Evolutionary conservation across 192 early-diverging fungal species (phyloP), one percentile per base, ranked within the genome.

Genomic region (Linnemannia zychae): DNA sequence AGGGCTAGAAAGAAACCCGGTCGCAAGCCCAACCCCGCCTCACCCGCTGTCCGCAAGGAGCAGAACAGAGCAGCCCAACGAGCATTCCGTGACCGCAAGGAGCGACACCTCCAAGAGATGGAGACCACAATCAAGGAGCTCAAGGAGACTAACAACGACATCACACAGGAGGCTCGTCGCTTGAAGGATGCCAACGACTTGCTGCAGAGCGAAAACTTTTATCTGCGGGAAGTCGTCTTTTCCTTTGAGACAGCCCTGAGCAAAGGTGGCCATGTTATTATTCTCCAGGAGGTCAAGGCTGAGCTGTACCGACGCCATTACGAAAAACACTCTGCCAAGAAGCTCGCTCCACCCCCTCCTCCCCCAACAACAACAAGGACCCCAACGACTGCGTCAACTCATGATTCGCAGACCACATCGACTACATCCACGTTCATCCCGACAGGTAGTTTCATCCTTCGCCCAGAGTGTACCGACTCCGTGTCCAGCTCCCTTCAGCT

Each of bases 61-160:
- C 96, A 97, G 82, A 97, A 97, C 86, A 90, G 96, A 13, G 95
- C 95, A 5, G 96, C 96, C 0, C 96, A 97, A 79, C 91, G 96
- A 9, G 96, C 96, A 0, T 97, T 97, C 78, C 94, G 96, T 48
- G 96, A 97, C 84, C 91, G 96, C 68, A 96, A 95, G 78, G 93
- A 96, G 81, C 83, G 90, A 37, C 95, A 97, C 75, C 81, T 96
- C 28, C 86, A 92, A 65, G 89, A 93, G 22, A 89, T 97, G 16
- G 96, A 97, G 88, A 90, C 80, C 33, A 89, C 91, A 17, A 94
- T 96, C 67, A 88, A 91, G 74, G 89, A 88, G 31, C 88, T 96
- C 66, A 88, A 90, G 20, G 91, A 94, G 63, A 90, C 80, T 28
- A 88, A 89, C 46, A 79, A 91, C 63, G 83, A 89, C 60, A 83